phyloP scores from a whole-genome alignment of 148 eudicot species.

The Chenopodium suecicum region DNA sequence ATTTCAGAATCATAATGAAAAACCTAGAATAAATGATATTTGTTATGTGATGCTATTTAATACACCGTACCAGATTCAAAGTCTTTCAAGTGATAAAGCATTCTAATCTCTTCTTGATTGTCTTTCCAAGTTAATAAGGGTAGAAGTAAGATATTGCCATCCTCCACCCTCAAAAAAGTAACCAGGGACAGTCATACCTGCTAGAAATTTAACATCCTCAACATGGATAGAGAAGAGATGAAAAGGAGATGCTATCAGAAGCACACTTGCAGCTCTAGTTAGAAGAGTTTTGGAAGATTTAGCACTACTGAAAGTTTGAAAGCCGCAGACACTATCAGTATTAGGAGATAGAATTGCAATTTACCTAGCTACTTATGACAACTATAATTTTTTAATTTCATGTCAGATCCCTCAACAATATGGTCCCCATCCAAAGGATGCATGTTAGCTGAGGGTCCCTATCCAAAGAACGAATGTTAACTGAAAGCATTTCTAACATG shows the following conservation, averaged over 20 bases:
- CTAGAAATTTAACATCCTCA: background rate
- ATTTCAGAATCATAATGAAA: background rate
- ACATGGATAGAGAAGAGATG: background rate
- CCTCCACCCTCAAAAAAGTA: background rate
- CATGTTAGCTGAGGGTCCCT: too few relatives aligned
- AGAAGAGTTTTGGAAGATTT: background rate
- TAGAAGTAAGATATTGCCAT: background rate
- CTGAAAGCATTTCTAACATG: background rate
- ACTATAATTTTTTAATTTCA: background rate
- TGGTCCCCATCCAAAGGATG: background rate
- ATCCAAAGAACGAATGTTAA: background rate
- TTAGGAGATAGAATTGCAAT: background rate
- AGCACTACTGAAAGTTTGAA: background rate
- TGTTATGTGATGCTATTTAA: background rate
- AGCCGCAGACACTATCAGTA: background rate
- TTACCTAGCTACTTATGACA: background rate
- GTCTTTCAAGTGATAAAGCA: background rate
- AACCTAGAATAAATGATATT: background rate
- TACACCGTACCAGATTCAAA: too few relatives aligned
- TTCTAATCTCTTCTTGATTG: background rate
- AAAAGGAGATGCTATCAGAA: background rate
- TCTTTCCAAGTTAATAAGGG: too few relatives aligned
- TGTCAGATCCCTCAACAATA: background rate
- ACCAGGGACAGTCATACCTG: background rate
- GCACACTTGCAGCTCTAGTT: background rate